These are phyloP conservation scores for Coemansia erecta DNA, from an alignment of 192 early-diverging fungal genomes.

Conservation along the genomic window DNA sequence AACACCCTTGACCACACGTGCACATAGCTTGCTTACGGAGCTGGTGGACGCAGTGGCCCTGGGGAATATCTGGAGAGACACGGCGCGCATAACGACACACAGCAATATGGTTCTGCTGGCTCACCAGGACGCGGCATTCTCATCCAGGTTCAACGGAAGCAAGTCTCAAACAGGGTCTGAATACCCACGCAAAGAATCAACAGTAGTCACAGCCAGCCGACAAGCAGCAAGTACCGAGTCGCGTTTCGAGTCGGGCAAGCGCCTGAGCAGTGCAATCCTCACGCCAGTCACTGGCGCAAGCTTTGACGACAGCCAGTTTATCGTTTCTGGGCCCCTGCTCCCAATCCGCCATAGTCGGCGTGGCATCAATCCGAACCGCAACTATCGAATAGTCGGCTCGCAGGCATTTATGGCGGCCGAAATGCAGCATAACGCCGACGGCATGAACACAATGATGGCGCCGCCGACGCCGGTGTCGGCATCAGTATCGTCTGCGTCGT, in stretches of 20 bases:
- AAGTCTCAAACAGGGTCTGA: background rate
- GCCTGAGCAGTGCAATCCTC: conserved; percentile 4
- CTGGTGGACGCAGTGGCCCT: background rate
- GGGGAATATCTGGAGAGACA: background rate
- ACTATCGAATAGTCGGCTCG: conserved; percentile 41
- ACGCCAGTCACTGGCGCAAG: conserved; percentile 20
- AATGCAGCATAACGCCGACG: conserved; percentile 17
- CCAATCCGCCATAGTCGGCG: conserved; percentile 45
- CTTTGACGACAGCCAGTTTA: conserved; percentile 36
- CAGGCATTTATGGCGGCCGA: conserved; percentile 17
- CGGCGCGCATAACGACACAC: conserved; percentile 1
- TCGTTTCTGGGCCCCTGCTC: conserved; percentile 45
- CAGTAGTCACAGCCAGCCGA: background rate
- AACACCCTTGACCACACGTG: background rate
- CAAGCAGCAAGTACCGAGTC: background rate
- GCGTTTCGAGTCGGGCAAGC: background rate
- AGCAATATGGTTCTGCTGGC: conserved; percentile 9
- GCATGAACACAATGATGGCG: conserved; percentile 15
- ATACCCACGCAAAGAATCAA: too few relatives aligned
- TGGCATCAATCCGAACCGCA: conserved; percentile 38
- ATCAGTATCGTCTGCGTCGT: conserved; percentile 32
- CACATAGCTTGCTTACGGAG: background rate
- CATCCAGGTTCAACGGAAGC: background rate
- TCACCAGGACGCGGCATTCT: conserved; percentile 7
- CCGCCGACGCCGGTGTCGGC: conserved; percentile 49